Conservation (phyloP, 805 yeast genomes). For the baker's yeast (Saccharomyces cerevisiae) region DNA sequence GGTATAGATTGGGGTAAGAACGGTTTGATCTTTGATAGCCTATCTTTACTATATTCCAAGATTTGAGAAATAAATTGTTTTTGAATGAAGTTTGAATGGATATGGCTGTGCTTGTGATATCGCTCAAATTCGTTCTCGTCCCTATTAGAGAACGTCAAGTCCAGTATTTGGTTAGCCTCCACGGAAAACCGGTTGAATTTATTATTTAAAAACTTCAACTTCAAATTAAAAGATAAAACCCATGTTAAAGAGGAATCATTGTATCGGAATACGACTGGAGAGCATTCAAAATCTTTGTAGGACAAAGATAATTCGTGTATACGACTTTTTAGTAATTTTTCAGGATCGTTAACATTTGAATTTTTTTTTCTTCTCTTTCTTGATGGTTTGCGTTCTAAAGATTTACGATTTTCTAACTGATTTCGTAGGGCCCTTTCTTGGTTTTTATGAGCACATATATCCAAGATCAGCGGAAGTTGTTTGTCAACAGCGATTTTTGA, state of each 20-base stretch:
- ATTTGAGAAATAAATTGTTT: conserved; percentile 20
- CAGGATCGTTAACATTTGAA: not conserved
- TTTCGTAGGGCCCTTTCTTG: not conserved
- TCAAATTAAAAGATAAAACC: conserved; percentile 5
- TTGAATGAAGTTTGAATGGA: conserved; percentile 16
- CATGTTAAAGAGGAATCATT: conserved; percentile 3
- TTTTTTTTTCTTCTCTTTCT: not conserved
- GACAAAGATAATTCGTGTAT: not conserved
- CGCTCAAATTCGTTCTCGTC: not conserved
- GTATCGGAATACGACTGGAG: not conserved
- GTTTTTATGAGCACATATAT: not conserved
- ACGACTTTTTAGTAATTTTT: not conserved
- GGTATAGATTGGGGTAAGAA: conserved; percentile 4
- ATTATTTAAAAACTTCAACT: conserved; percentile 8
- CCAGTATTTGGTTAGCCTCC: conserved; percentile 19
- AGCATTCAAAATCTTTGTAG: conserved; percentile 7
- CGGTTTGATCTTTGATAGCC: conserved; percentile 2
- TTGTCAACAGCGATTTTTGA: not conserved
- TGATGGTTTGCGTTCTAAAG: not conserved
- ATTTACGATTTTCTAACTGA: not conserved
- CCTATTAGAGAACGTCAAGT: conserved; percentile 13
- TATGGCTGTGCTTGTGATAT: conserved; percentile 1
- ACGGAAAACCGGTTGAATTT: conserved; percentile 19
- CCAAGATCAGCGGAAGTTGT: not conserved
- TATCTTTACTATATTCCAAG: conserved; percentile 15